These are phyloP conservation scores for Penicillium bialowiezense DNA, from an alignment of 495 filamentous ascomycete genomes.

Conservation along the genomic window DNA sequence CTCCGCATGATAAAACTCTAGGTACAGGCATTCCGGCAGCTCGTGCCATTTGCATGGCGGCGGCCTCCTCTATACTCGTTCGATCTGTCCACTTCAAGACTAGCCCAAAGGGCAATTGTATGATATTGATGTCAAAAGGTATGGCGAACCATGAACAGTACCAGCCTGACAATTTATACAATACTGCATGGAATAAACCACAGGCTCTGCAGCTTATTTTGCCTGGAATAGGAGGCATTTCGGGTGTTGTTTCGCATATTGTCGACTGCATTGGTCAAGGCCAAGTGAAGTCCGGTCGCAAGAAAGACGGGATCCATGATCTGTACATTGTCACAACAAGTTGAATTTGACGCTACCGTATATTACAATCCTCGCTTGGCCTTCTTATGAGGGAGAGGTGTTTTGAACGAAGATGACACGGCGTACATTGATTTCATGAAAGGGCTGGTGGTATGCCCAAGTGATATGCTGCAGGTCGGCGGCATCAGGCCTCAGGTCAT, in stretches of 20 bases:
- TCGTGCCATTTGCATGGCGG: slow-evolving; percentile 35
- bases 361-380: background rate
- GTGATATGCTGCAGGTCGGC: too few species aligned
- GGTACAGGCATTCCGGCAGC: slow-evolving; percentile 39
- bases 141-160: slow-evolving; percentile 26
- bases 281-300: slow-evolving; percentile 27
- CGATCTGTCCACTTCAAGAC: slow-evolving; percentile 42
- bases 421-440: background rate
- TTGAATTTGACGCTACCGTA: background rate
- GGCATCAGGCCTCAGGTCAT: too few species aligned
- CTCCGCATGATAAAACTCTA: slow-evolving; percentile 37
- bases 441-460: too few species aligned
- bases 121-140: slow-evolving; percentile 17
- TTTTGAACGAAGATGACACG: background rate
- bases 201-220: slow-evolving; percentile 6
- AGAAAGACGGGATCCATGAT: slow-evolving; percentile 12
- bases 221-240: slow-evolving; percentile 6
- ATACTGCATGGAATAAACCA: slow-evolving; percentile 20
- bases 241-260: slow-evolving; percentile 11
- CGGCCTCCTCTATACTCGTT: slow-evolving; percentile 38
- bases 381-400: background rate
- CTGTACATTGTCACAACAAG: background rate
- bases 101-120: slow-evolving; percentile 32
- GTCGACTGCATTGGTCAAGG: slow-evolving; percentile 12
- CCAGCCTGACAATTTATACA: slow-evolving; percentile 24